Base-by-base conservation (phyloP, 1,139 yeast genomes). In the Geotrichum klebahnii region DNA sequence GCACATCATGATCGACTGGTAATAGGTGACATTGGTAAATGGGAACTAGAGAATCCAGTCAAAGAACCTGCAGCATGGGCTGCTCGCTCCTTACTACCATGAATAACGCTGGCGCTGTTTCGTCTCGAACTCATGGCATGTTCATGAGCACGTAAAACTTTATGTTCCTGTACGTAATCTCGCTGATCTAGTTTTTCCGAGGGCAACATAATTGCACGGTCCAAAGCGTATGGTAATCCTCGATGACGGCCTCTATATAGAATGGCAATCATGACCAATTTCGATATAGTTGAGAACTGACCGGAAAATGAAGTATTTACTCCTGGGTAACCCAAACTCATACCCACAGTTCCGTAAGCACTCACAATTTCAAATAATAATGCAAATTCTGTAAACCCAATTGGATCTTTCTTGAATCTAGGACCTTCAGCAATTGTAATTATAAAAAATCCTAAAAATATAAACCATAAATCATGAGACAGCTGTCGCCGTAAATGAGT, bases 331-430 rank as follows among this genome's bases (percentile, higher is more conserved):
- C 98, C 98, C 53, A 89, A 69, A 2, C 95, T 84, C 56, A 90
- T 68, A 0, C 98, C 98, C 43, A 90, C 97, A 0, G 96, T 90
- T 66, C 97, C 97, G 67, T 92, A 94, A 0, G 98, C 98, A 60
- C 95, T 84, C 4, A 88, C 85, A 54, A 89, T 81, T 65, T 92
- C 99, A 68, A 92, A 92, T 61, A 92, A 68, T 2, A 87, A 73
- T 8, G 80, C 73, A 67, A 90, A 92, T 16, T 87, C 78, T 6
- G 80, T 73, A 62, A 90, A 88, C 3, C 77, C 69, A 44, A 72
- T 69, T 31, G 69, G 66, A 2, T 70, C 61, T 47, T 75, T 73
- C 40, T 68, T 61, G 35, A 92, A 71, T 55, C 77, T 78, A 3
- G 73, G 67, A 31, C 92, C 87, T 63, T 94, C 98, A 43, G 88